Conservation (phyloP, 1,284 basidiomycete species). For the Moniliella sp. region DNA sequence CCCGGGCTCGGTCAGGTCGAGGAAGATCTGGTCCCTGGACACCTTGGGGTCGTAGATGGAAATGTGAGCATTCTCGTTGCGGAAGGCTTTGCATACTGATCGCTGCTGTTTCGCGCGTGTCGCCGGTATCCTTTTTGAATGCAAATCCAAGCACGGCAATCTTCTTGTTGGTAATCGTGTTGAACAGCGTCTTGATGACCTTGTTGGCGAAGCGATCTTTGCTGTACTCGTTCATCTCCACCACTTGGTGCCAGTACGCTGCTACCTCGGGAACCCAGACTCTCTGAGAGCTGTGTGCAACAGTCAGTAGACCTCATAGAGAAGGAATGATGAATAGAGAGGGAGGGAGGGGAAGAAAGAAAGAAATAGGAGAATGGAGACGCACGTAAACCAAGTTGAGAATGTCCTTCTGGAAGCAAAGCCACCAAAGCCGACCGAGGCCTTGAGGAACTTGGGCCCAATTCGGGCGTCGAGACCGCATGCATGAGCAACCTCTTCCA, state of each 20-base stretch:
- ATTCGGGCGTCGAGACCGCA: slow-evolving; percentile 80
- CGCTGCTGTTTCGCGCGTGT: slow-evolving; percentile 68
- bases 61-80: slow-evolving; percentile 63
- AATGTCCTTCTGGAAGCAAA: slow-evolving; percentile 78
- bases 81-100: slow-evolving; percentile 87
- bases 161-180: slow-evolving; percentile 84
- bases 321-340: neutral
- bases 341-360: no score
- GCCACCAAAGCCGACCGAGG: slow-evolving; percentile 86
- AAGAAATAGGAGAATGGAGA: no score
- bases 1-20: slow-evolving; percentile 39
- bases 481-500: slow-evolving; percentile 86
- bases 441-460: slow-evolving; percentile 84
- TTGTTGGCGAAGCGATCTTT: slow-evolving; percentile 34
- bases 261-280: slow-evolving; percentile 85
- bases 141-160: slow-evolving; percentile 84
- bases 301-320: slow-evolving; percentile 13
- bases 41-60: slow-evolving; percentile 79
- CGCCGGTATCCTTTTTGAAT: slow-evolving; percentile 32
- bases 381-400: slow-evolving; percentile 82
- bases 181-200: slow-evolving; percentile 56
- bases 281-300: slow-evolving; percentile 53
- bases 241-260: slow-evolving; percentile 57
- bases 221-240: slow-evolving; percentile 31
- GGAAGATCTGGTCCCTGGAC: slow-evolving; percentile 38